Base-by-base conservation (phyloP, 805 yeast genomes). In the Pichia paraexigua region DNA sequence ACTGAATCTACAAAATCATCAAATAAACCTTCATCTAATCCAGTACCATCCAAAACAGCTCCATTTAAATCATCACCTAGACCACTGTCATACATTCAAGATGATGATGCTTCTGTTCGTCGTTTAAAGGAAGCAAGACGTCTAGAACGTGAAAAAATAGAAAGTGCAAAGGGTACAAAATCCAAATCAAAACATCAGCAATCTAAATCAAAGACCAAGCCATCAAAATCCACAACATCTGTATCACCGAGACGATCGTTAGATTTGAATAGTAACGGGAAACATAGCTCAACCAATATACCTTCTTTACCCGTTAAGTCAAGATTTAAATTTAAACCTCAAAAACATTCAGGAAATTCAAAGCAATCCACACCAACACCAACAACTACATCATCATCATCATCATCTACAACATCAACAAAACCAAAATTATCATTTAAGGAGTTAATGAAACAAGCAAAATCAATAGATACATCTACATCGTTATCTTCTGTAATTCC, bases 381-480 rank as follows among this genome's bases (percentile, higher is more conserved):
- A 5, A 4, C 37, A 18, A 27, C 21, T 10, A 3, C 32, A 24
- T 27, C 30, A 27, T 24, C 21, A 18, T 10, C 32, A 24, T 27
- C 30, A 27, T 24, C 27, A 22, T 49, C 30, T 46, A 52, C 9
- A 45, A 30, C 59, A 17, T 41, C 63, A 15, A 60, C 70, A 5
- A 61, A 59, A 2, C 74, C 73, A 44, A 77, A 80, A 61, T 65
- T 83, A 63, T 78, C 81, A 18, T 85, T 83, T 61, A 75, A 74
- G 50, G 87, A 86, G 43, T 71, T 85, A 49, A 80, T 85, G 86
- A 79, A 79, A 60, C 79, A 79, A 62, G 94, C 92, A 0, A 76
- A 76, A 15, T 67, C 69, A 13, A 77, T 85, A 2, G 86, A 84
- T 60, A 71, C 73, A 27, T 73, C 62, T 54, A 73, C 71, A 61